Percentiles rank a stretch among this genome's conserved stretches.
These are phyloP conservation scores for Beta macrorhiza DNA, from an alignment of 179 eudicot species.

Conservation along the genomic window DNA sequence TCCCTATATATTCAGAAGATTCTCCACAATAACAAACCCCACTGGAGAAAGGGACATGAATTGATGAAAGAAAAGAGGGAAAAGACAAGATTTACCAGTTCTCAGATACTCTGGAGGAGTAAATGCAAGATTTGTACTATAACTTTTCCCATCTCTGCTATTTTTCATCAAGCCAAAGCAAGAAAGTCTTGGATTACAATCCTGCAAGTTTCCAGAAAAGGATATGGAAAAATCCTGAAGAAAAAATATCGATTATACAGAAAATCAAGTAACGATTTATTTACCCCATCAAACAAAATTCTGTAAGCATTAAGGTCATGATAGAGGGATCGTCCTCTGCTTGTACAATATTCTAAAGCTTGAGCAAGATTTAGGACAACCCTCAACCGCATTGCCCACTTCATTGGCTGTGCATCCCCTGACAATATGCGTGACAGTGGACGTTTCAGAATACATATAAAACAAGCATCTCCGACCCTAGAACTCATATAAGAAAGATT, in stretches of 20 bases:
- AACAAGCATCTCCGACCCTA: background rate
- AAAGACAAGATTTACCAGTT: slow-evolving; percentile 51
- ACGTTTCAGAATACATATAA: background rate
- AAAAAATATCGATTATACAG: no score
- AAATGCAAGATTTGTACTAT: slow-evolving; percentile 86
- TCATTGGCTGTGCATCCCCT: slow-evolving; percentile 91
- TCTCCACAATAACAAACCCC: background rate
- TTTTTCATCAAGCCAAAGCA: slow-evolving; percentile 97
- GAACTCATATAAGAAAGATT: background rate
- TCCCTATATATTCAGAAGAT: background rate
- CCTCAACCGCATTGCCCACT: slow-evolving; percentile 92
- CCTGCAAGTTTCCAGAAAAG: slow-evolving; percentile 42
- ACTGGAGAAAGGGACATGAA: background rate
- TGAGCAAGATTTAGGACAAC: slow-evolving; percentile 79
- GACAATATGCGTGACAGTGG: background rate
- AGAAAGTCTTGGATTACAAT: slow-evolving; percentile 79
- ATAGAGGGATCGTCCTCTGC: slow-evolving; percentile 78
- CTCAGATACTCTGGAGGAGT: slow-evolving; percentile 93
- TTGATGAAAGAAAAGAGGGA: background rate
- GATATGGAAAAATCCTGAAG: background rate
- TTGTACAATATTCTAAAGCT: slow-evolving; percentile 86
- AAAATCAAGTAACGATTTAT: slow-evolving; percentile 3
- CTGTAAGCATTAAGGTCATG: slow-evolving; percentile 96
- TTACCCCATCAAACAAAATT: slow-evolving; percentile 81
- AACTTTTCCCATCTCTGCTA: slow-evolving; percentile 91